Base-by-base conservation (phyloP, 2,329 filamentous ascomycete genomes). In the Fusarium sp. region DNA sequence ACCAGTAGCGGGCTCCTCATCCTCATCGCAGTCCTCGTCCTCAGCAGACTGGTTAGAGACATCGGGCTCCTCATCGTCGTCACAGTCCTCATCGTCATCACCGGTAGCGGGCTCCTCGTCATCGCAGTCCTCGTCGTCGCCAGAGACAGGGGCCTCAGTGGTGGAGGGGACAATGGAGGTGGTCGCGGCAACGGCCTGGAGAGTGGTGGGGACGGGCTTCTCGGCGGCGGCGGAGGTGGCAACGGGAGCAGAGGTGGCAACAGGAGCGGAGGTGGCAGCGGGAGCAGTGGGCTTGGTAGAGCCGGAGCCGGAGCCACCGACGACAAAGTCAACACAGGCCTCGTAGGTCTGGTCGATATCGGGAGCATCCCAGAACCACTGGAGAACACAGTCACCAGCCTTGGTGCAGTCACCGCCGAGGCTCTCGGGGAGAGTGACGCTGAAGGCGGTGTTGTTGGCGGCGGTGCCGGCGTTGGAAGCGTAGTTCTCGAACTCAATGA, bases 351-450 rank as follows among this genome's bases (percentile, higher is more conserved):
- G 88, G 59, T 84, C 72, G 63, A 86, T 83, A 55, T 78, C 79
- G 17, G 77, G 74, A 6, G 86, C 86, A 62, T 87, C 81, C 87
- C 87, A 90, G 76, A 81, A 89, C 86, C 87, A 89, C 76, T 90
- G 87, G 45, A 90, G 80, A 5, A 85, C 85, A 50, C 79, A 82
- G 62, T 80, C 77, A 41, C 86, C 86, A 20, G 82, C 80, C 13
- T 76, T 81, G 37, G 81, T 75, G 74, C 86, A 89, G 50, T 85
- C 71, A 61, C 71, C 71, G 9, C 71, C 74, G 20, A 87, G 76
- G 59, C 82, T 79, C 35, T 72, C 70, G 1, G 87, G 87, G 64
- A 89, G 85, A 30, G 82, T 87, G 70, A 88, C 79, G 62, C 79
- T 81, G 77, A 89, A 89, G 56, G 79, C 78, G 35, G 80, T 72